A percentile compares a stretch with the other conserved stretches of the same genome.
Evolutionary conservation across 352 stramenopile genomes (phyloP).

Genomic region (Phytopythium aichiense): DNA sequence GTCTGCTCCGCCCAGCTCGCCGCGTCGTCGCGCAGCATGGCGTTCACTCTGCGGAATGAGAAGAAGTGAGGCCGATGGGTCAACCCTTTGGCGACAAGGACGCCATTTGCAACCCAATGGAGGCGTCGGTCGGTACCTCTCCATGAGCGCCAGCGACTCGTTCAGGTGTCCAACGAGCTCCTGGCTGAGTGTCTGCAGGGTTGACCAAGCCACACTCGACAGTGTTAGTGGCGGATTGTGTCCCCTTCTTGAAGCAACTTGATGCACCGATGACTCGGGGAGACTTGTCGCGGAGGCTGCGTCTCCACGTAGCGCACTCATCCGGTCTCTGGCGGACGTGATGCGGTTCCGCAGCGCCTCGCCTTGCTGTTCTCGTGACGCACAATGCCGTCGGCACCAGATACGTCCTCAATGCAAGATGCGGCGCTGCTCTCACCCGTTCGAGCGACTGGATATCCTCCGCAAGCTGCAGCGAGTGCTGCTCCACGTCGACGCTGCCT

Average conservation of each 20-base stretch:
- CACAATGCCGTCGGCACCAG: background rate
- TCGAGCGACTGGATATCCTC: slow-evolving; percentile 3
- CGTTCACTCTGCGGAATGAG: background rate
- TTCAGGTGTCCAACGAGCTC: background rate
- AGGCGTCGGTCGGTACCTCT: background rate
- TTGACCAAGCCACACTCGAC: background rate
- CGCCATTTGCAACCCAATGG: too few relatives aligned
- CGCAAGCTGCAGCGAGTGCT: background rate
- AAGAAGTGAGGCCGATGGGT: background rate
- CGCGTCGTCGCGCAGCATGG: background rate
- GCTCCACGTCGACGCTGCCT: background rate
- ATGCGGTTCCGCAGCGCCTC: slow-evolving; percentile 6
- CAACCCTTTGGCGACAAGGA: too few relatives aligned
- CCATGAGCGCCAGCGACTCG: slow-evolving; percentile 5
- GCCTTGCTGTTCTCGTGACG: background rate
- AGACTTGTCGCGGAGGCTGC: background rate
- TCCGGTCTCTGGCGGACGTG: background rate
- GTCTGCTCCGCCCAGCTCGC: background rate
- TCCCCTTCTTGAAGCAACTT: too few relatives aligned
- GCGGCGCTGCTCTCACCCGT: background rate
- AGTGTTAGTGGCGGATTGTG: background rate
- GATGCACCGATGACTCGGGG: background rate
- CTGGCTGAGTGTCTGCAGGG: background rate
- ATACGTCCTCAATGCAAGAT: background rate
- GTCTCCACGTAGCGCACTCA: background rate